Percentiles rank a stretch among this genome's conserved stretches.
Evolutionary conservation across 257 asterid species (phyloP).

Genomic region (Salvia miltiorrhiza): DNA sequence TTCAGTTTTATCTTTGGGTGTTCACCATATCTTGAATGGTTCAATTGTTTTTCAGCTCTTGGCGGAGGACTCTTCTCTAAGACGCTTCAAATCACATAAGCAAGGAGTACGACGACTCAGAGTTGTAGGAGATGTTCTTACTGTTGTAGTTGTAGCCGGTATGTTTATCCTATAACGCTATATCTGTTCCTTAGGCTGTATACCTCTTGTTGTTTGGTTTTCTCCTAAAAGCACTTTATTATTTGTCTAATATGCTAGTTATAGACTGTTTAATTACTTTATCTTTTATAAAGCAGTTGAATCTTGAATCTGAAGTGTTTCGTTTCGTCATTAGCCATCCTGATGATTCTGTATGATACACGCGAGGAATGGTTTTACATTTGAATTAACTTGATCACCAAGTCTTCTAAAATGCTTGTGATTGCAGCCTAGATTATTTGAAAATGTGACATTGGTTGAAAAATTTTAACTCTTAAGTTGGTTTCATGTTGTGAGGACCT

Average conservation of each 20-base stretch:
- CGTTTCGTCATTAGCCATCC: background rate
- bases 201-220: background rate
- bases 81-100: slow-evolving; percentile 67
- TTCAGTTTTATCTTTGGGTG: background rate
- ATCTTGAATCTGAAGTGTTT: background rate
- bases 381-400: background rate
- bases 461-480: background rate
- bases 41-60: slow-evolving; percentile 56
- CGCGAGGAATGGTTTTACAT: background rate
- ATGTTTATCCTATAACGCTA: slow-evolving; percentile 18
- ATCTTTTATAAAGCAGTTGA: background rate
- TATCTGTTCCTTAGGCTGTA: slow-evolving; percentile 1
- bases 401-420: background rate
- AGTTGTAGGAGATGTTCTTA: slow-evolving; percentile 61
- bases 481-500: background rate
- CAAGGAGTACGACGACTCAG: slow-evolving; percentile 54
- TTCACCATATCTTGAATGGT: background rate
- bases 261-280: too few relatives aligned
- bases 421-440: background rate
- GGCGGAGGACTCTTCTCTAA: slow-evolving; percentile 62
- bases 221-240: background rate
- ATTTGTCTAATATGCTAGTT: too few relatives aligned
- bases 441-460: background rate
- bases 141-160: slow-evolving; percentile 77
- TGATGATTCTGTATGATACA: slow-evolving; percentile 2